phyloP scores from a whole-genome alignment of 2,329 filamentous ascomycete species.

The Macroventuria anomochaeta region DNA sequence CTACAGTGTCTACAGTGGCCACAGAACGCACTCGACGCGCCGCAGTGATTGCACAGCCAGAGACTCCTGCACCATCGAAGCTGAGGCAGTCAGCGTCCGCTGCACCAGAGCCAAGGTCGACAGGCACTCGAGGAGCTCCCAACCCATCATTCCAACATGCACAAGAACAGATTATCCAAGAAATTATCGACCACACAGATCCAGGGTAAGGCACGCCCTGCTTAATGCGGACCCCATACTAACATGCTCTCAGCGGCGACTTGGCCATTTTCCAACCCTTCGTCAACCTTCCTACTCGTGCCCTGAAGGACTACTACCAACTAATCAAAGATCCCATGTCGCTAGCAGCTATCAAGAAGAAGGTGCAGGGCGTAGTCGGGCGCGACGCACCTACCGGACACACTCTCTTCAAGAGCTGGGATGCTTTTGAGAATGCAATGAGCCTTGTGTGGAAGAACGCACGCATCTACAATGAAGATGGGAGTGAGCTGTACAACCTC shows the following conservation, averaged over 20 bases:
- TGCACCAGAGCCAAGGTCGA: constrained; percentile 28
- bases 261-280: constrained; percentile 77
- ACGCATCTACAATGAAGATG: constrained; percentile 88
- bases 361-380: constrained; percentile 74
- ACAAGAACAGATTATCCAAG: constrained; percentile 82
- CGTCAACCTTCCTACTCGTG: constrained; percentile 75
- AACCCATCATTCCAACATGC: constrained; percentile 76
- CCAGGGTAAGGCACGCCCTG: constrained; percentile 42
- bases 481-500: constrained; percentile 80
- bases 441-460: constrained; percentile 88
- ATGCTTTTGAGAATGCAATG: constrained; percentile 78
- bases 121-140: constrained; percentile 45
- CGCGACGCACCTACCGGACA: constrained; percentile 65
- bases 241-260: constrained; percentile 53
- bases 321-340: constrained; percentile 83
- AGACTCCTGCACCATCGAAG: constrained; percentile 45
- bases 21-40: constrained; percentile 43
- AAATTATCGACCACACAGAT: constrained; percentile 71
- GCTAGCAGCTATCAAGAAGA: constrained; percentile 77
- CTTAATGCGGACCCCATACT: constrained; percentile 1
- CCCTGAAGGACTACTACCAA: constrained; percentile 84
- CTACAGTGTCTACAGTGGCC: constrained; percentile 16
- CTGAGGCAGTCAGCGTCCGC: constrained; percentile 39
- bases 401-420: constrained; percentile 82
- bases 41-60: constrained; percentile 33